A percentile compares a stretch with the other conserved stretches of the same genome.
These are phyloP conservation scores for Mercurialis annua DNA, from an alignment of 345 rosid species.

Conservation along the genomic window DNA sequence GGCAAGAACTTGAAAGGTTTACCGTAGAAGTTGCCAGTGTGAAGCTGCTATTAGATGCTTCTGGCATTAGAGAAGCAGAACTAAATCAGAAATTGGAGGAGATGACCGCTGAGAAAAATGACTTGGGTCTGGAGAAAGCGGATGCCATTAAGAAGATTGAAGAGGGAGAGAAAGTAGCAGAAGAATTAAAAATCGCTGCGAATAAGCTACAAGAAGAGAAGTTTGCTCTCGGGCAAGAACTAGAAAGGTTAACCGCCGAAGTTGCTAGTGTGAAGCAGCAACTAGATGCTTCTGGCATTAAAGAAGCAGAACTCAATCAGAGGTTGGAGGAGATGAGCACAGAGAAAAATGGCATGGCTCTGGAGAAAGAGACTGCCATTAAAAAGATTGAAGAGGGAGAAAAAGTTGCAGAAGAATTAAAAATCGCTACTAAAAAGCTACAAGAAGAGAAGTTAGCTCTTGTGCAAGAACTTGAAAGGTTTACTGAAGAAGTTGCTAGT, in stretches of 20 bases:
- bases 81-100: too few relatives aligned
- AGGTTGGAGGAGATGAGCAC: slow-evolving; percentile 20
- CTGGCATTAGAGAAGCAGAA: too few relatives aligned
- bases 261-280: too few relatives aligned
- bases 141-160: too few relatives aligned
- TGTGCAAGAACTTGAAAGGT: slow-evolving; percentile 40
- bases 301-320: slow-evolving; percentile 39
- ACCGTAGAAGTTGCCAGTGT: slow-evolving; percentile 38
- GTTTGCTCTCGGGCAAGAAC: too few relatives aligned
- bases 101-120: too few relatives aligned
- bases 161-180: too few relatives aligned
- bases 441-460: slow-evolving; percentile 40
- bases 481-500: slow-evolving; percentile 37
- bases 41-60: slow-evolving; percentile 57
- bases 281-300: slow-evolving; percentile 33
- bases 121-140: too few relatives aligned
- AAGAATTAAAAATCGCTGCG: too few relatives aligned
- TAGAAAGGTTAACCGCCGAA: too few relatives aligned
- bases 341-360: slow-evolving; percentile 19
- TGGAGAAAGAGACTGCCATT: slow-evolving; percentile 28
- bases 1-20: slow-evolving; percentile 39
- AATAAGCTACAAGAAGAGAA: too few relatives aligned
- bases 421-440: slow-evolving; percentile 36
- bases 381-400: slow-evolving; percentile 33
- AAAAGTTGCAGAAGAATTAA: slow-evolving; percentile 22